Conservation (phyloP, 1,139 yeast genomes). For the Casaregolazyma lundiana region DNA sequence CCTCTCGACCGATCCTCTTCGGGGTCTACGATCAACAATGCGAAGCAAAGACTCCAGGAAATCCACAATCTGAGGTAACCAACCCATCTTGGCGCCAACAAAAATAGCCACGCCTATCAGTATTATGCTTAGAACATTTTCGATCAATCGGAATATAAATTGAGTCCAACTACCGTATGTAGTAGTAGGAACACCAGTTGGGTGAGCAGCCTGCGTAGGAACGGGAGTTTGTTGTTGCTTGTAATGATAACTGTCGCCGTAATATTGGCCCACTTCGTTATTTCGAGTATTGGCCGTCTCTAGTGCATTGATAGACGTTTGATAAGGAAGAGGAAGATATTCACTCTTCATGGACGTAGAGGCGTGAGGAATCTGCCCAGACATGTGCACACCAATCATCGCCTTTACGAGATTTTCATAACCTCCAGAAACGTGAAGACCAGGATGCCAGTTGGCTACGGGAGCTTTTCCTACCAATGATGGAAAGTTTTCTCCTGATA, state of each 20-base stretch:
- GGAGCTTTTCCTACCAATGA: conserved; percentile 80
- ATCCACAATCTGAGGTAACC: conserved; percentile 37
- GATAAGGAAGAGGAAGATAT: conserved; percentile 8
- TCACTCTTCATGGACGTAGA: conserved; percentile 4
- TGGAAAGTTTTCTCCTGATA: conserved; percentile 74
- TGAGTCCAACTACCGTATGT: conserved; percentile 22
- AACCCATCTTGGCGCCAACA: conserved; percentile 38
- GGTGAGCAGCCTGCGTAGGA: background rate
- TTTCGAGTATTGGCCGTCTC: background rate
- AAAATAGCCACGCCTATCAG: conserved; percentile 34
- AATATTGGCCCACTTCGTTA: conserved; percentile 8
- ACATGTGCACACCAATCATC: conserved; percentile 36
- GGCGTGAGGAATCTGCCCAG: background rate
- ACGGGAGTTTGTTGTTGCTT: conserved; percentile 1
- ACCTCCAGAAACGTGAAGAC: conserved; percentile 9
- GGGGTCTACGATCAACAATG: conserved; percentile 14
- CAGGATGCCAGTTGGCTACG: conserved; percentile 34
- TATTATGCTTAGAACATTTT: conserved; percentile 46
- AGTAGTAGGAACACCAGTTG: conserved; percentile 16
- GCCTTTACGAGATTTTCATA: conserved; percentile 20
- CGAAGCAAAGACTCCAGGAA: conserved; percentile 17
- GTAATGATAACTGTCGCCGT: conserved; percentile 5
- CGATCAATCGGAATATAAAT: conserved; percentile 36
- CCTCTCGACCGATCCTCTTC: background rate
- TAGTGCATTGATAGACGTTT: conserved; percentile 5